These are phyloP conservation scores for Isatis tinctoria DNA, from an alignment of 345 rosid species.

Conservation along the genomic window DNA sequence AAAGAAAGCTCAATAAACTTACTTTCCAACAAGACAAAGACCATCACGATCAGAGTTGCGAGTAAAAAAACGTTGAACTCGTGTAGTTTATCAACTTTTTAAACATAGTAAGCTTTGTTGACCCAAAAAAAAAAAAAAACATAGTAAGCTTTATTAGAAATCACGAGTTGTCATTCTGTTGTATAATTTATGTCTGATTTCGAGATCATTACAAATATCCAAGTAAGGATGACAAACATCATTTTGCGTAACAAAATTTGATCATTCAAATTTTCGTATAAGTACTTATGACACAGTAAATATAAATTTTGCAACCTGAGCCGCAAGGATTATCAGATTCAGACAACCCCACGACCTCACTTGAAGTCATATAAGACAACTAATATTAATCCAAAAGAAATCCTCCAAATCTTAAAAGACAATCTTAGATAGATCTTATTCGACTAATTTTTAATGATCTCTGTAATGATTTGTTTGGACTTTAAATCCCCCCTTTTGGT, in stretches of 20 bases:
- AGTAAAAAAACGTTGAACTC: background rate
- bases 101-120: no score
- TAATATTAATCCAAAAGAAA: slow-evolving; percentile 12
- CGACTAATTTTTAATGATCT: slow-evolving; percentile 23
- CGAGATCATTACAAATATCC: background rate
- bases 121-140: background rate
- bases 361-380: slow-evolving; percentile 22
- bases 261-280: background rate
- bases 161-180: background rate
- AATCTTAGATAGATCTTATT: slow-evolving; percentile 32
- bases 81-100: no score
- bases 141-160: background rate
- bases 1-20: background rate
- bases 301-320: background rate
- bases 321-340: background rate
- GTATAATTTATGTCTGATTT: background rate
- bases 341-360: slow-evolving; percentile 12
- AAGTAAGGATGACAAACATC: background rate
- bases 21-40: background rate
- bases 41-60: background rate
- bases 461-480: slow-evolving; percentile 27
- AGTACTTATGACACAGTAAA: background rate
- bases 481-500: slow-evolving; percentile 16
- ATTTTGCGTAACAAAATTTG: background rate
- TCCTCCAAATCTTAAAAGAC: slow-evolving; percentile 24